phyloP scores from a whole-genome alignment of 768 basidiomycete genomes.

The Boletellus ananiceps region DNA sequence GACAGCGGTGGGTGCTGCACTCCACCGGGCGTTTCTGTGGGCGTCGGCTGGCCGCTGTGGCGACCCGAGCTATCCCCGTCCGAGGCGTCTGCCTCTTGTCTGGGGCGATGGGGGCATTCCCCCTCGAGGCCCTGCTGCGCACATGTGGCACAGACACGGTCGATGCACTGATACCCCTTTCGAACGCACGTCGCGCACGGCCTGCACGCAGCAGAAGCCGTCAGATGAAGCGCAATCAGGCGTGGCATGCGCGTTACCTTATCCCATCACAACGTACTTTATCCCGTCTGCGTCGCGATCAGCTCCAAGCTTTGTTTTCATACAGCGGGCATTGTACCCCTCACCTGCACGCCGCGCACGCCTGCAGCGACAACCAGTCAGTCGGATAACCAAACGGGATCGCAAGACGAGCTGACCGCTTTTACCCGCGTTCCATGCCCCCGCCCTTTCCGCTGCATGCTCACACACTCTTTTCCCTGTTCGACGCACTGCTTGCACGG shows the following conservation, averaged over 20 bases:
- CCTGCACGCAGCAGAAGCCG: constrained; percentile 27
- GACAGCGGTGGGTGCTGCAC: constrained; percentile 10
- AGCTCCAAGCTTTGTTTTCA: constrained; percentile 7
- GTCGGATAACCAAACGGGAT: constrained; percentile 2
- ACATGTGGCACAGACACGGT: constrained; percentile 45
- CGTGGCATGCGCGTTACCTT: constrained; percentile 35
- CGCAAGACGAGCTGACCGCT: constrained; percentile 40
- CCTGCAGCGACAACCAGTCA: constrained; percentile 34
- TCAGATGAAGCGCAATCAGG: constrained; percentile 2
- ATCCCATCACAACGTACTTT: constrained; percentile 60
- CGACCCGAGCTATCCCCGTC: constrained; percentile 21
- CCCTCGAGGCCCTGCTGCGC: constrained; percentile 40
- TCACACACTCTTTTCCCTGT: constrained; percentile 44
- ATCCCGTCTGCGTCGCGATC: constrained; percentile 42
- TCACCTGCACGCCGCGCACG: constrained; percentile 59
- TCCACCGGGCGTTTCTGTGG: background rate
- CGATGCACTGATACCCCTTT: constrained; percentile 50
- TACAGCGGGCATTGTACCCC: constrained; percentile 10
- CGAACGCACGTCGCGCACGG: constrained; percentile 48
- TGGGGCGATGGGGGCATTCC: constrained; percentile 42
- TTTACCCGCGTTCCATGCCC: constrained; percentile 61
- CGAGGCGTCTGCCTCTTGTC: constrained; percentile 20
- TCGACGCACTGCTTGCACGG: constrained; percentile 53
- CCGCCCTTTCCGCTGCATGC: constrained; percentile 46
- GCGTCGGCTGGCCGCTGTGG: constrained; percentile 1